phyloP scores from a whole-genome alignment of 2,329 filamentous ascomycete genomes.

The Parasarocladium wereldwijsianum region DNA sequence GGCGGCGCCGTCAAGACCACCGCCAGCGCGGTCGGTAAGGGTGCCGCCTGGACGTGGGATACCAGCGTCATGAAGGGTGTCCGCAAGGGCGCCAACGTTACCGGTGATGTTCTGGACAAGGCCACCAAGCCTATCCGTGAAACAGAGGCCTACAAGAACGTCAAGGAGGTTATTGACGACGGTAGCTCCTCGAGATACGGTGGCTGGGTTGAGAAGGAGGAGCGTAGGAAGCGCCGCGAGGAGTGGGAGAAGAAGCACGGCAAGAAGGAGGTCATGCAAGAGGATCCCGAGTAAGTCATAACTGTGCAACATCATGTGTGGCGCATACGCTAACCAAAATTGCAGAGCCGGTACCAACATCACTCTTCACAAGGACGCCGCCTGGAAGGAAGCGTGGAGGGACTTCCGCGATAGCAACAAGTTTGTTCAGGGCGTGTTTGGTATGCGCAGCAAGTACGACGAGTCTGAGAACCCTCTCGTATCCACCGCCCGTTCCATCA shows the following conservation, averaged over 20 bases:
- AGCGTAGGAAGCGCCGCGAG: conserved; percentile 69
- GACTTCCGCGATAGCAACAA: conserved; percentile 86
- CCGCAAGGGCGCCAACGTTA: conserved; percentile 70
- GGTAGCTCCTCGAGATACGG: conserved; percentile 92
- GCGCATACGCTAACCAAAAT: conserved; percentile 14
- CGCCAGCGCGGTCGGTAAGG: conserved; percentile 73
- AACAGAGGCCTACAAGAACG: conserved; percentile 86
- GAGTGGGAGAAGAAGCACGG: conserved; percentile 49
- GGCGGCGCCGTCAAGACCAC: conserved; percentile 73
- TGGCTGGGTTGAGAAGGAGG: conserved; percentile 93
- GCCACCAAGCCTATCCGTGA: conserved; percentile 88
- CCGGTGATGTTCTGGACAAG: conserved; percentile 79
- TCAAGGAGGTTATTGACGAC: conserved; percentile 94
- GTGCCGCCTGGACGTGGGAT: conserved; percentile 95
- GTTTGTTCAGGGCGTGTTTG: conserved; percentile 77
- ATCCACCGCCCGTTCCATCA: conserved; percentile 82
- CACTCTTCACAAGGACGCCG: conserved; percentile 90
- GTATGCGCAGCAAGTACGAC: conserved; percentile 74
- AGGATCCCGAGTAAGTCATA: conserved; percentile 69
- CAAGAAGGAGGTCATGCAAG: conserved; percentile 51
- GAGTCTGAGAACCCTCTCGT: conserved; percentile 97
- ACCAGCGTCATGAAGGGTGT: conserved; percentile 86
- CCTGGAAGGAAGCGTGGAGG: conserved; percentile 97
- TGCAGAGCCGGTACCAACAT: conserved; percentile 81
- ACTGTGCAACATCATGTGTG: conserved; percentile 2